Conservation (phyloP, 805 yeast species). For the Yarrowia yakushimensis region DNA sequence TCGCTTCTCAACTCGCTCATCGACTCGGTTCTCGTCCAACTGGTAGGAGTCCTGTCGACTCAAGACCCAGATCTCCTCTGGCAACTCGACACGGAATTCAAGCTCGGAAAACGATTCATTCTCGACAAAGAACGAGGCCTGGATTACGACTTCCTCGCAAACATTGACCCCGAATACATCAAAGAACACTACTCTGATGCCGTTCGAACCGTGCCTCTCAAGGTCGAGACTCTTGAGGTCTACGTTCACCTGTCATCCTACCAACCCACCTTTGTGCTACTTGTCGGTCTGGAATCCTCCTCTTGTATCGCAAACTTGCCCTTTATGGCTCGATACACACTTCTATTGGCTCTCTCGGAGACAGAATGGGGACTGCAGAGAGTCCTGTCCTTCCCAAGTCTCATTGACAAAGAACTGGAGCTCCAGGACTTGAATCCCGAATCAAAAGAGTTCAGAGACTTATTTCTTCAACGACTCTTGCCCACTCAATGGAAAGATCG, state of each 20-base stretch:
- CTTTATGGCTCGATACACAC: constrained; percentile 10
- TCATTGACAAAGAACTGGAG: constrained; percentile 3
- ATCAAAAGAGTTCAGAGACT: background rate
- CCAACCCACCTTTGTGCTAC: background rate
- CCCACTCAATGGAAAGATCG: constrained; percentile 2
- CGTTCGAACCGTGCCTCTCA: background rate
- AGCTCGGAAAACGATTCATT: constrained; percentile 1
- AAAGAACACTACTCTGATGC: background rate
- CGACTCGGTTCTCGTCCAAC: constrained; percentile 2
- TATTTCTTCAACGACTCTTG: background rate
- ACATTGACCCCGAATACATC: background rate
- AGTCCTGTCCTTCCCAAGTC: constrained; percentile 1
- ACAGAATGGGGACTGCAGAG: background rate
- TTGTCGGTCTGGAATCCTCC: background rate
- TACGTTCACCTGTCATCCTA: background rate
- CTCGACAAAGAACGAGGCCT: constrained; percentile 7
- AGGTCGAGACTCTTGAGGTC: background rate
- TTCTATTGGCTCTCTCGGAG: background rate
- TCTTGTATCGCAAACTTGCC: background rate
- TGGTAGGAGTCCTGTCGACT: background rate
- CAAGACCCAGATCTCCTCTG: background rate
- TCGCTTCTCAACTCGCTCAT: background rate
- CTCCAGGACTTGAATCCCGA: constrained; percentile 12
- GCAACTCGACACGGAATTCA: background rate
- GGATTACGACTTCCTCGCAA: constrained; percentile 5